Base-by-base conservation (phyloP, 1,284 basidiomycete species). In the Ganoderma meredithae region DNA sequence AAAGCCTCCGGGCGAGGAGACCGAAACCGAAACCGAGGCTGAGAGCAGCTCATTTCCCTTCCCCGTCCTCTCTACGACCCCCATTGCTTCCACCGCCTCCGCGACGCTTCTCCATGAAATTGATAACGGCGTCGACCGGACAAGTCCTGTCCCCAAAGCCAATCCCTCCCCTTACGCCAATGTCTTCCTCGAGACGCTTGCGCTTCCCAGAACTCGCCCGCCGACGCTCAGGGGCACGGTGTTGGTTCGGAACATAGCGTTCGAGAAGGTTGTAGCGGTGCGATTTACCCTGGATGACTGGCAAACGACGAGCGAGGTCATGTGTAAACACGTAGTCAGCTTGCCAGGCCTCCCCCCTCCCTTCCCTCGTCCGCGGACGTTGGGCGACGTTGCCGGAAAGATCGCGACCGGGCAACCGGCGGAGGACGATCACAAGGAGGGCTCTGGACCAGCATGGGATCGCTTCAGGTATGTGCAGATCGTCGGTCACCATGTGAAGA, bases 271-370 rank as follows among this genome's bases (percentile, higher is more conserved):
- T 72, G 92, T 98, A 63, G 90, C 88, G 1, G 87, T 97, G 0
- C 86, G 97, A 15, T 99, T 97, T 80, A 98, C 97, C 1, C 84
- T 97, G 63, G 97, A 98, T 79, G 89, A 93, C 69, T 99, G 97
- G 97, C 89, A 93, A 73, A 99, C 96, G 1, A 95, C 94, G 1
- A 93, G 90, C 62, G 97, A 98, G 79, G 95, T 98, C 22, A 83
- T 86, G 36, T 92, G 89, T 17, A 84, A 85, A 41, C 87, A 91
- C 77, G 83, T 88, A 66, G 87, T 87, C 60, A 87, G 87, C 64
- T 72, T 90, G 53, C 81, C 85, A 67, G 78, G 78, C 55, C 62
- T 81, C 77, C 78, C 88, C 77, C 71, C 85, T 82, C 76, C 76
- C 68, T 72, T 80, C 77, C 77, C 76, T 22, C 73, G 69, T 9